Evolutionary conservation across 305 asterid species (phyloP), one percentile per base, ranked within the genome.

Genomic region (Fraxinus greggii): DNA sequence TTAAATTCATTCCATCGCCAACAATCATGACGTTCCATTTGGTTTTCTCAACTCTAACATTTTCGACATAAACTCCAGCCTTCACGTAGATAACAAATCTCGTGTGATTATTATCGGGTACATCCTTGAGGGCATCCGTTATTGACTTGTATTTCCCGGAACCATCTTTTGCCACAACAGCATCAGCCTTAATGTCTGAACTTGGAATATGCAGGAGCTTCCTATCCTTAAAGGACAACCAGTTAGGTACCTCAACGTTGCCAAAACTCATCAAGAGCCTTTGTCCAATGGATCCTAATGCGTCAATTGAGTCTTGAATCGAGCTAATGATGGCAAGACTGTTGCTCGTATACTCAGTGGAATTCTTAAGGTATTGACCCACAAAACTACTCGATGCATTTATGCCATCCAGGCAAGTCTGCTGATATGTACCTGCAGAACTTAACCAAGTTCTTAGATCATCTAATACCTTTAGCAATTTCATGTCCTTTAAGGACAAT

Each of bases 361-460:
- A 85, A 26, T 81, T 82, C 61, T 79, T 81, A 3, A 87, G 63
- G 32, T 33, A 79, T 2, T 67, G 36, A 10, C 45, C 33, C 7
- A 80, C 83, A 21, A 76, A 28, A 23, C 6, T 78, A 15, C 59
- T 48, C 32, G 54, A 75, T 21, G 32, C 81, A 0, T 77, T 75
- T 10, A 89, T 54, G 40, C 84, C 87, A 13, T 87, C 92, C 0
- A 89, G 74, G 84, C 90, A 89, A 1, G 90, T 89, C 13, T 85
- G 83, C 4, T 84, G 89, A 31, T 84, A 86, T 7, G 89, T 85
- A 0, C 85, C 85, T 2, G 88, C 83, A 2, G 91, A 81, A 75
- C 89, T 88, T 23, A 86, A 80, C 85, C 87, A 83, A 3, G 91
- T 88, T 35, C 84, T 85, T 48, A 88, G 80, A 72, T 86, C 89